Conservation (phyloP, 352 stramenopile species). For the Phytophthora vignae region DNA sequence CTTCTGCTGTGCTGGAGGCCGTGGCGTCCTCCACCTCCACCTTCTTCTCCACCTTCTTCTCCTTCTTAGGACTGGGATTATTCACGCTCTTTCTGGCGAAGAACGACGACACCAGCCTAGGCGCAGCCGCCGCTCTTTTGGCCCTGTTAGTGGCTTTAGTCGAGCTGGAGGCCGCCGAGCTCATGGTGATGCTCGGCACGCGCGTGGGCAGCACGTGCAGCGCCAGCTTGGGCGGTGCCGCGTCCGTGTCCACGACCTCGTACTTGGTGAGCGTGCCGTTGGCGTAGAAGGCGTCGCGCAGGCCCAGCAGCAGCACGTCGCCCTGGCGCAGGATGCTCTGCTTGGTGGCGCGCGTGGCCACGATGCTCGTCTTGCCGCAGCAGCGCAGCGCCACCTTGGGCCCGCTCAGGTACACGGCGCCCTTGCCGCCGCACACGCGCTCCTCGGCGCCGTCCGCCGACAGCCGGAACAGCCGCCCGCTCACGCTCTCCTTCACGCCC, state of each 20-base stretch:
- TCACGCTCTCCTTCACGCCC: conserved; percentile 81
- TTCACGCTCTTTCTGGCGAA: conserved; percentile 28
- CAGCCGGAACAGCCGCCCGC: conserved; percentile 59
- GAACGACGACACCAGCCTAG: conserved; percentile 51
- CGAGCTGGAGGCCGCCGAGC: conserved; percentile 34
- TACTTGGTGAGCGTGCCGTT: conserved; percentile 90
- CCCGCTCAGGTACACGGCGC: conserved; percentile 72
- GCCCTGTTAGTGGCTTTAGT: background rate
- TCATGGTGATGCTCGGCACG: conserved; percentile 42
- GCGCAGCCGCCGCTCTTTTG: background rate
- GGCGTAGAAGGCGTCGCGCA: conserved; percentile 80
- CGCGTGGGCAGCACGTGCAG: conserved; percentile 45
- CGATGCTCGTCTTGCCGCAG: conserved; percentile 78
- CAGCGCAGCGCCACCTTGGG: conserved; percentile 76
- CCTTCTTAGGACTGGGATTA: conserved; percentile 10
- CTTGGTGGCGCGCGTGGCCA: conserved; percentile 75
- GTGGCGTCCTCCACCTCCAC: conserved; percentile 37
- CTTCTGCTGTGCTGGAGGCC: conserved; percentile 44
- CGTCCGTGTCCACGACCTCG: conserved; percentile 70
- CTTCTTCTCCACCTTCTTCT: conserved; percentile 8
- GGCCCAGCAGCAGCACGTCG: conserved; percentile 72
- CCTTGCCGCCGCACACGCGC: conserved; percentile 74
- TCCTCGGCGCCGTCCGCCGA: conserved; percentile 56
- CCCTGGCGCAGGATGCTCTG: conserved; percentile 79
- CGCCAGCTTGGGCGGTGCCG: conserved; percentile 19